These are phyloP conservation scores for Chlamydomonas sp. DNA, from an alignment of 139 green algal species.

Conservation along the genomic window DNA sequence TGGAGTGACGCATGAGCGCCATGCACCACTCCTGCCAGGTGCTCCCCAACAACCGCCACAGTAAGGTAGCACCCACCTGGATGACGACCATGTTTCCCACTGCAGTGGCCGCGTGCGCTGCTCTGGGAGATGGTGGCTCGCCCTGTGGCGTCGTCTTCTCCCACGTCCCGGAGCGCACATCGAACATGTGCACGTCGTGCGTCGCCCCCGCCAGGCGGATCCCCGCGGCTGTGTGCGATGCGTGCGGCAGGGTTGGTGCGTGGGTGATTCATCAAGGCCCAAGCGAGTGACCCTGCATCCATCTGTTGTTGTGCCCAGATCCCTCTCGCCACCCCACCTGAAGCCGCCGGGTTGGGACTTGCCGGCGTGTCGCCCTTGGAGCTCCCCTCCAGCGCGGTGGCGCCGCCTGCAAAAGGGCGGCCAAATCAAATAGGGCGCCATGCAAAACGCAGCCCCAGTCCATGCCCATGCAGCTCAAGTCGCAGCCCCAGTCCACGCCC, in stretches of 20 bases:
- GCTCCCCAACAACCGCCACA: too few species aligned
- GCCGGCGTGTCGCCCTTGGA: conserved; percentile 32
- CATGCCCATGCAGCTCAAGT: too few species aligned
- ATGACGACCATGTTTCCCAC: conserved; percentile 78
- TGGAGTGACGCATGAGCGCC: not conserved
- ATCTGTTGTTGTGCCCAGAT: too few species aligned
- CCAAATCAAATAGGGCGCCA: too few species aligned
- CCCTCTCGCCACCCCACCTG: too few species aligned
- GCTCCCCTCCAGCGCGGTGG: conserved; percentile 82
- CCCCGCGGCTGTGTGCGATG: conserved; percentile 51
- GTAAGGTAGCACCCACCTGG: conserved; percentile 10
- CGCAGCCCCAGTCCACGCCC: too few species aligned
- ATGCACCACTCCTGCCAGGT: too few species aligned
- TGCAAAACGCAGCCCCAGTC: too few species aligned
- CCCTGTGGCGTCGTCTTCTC: conserved; percentile 69
- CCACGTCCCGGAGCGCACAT: conserved; percentile 79
- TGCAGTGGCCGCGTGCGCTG: conserved; percentile 90
- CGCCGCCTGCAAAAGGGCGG: too few species aligned
- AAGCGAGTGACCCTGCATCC: too few species aligned
- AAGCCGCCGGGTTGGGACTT: conserved; percentile 21
- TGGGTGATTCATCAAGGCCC: too few species aligned
- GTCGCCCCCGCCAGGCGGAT: conserved; percentile 89
- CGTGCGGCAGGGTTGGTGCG: too few species aligned
- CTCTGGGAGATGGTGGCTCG: conserved; percentile 83
- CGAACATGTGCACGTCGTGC: conserved; percentile 89